Base-by-base conservation (phyloP, 2,329 filamentous ascomycete genomes). In the Diplodia corticola region DNA sequence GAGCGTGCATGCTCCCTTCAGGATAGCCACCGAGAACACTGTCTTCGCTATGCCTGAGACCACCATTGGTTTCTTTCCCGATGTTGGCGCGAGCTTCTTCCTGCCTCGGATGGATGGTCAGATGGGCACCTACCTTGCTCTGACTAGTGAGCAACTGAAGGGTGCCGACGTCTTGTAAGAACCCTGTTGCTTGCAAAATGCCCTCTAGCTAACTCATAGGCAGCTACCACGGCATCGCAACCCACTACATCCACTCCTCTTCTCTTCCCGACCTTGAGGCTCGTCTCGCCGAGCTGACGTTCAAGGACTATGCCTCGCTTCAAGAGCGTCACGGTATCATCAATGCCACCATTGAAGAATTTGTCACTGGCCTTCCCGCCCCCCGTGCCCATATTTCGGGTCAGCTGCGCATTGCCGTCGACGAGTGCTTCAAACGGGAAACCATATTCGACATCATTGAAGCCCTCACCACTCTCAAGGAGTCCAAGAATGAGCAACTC, bases 31-130 rank as follows among this genome's bases (percentile, higher is more conserved):
- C 2, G 95, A 99, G 80, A 90, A 90, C 75, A 99, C 95, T 5
- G 81, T 96, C 55, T 98, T 99, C 74, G 93, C 96, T 71, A 99
- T 99, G 95, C 95, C 95, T 33, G 95, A 99, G 82, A 99, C 95
- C 4, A 96, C 88, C 9, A 99, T 99, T 75, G 95, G 95, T 46
- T 97, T 98, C 84, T 99, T 99, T 84, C 95, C 96, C 6, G 96
- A 99, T 74, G 95, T 99, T 57, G 95, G 95, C 68, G 96, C 90
- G 35, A 96, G 92, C 12, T 99, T 98, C 83, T 98, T 98, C 84
- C 84, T 99, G 64, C 92, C 95, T 17, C 86, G 93, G 69, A 88
- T 99, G 84, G 88, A 96, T 73, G 95, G 95, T 59, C 83, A 88
- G 67, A 80, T 96, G 65, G 95, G 95, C 66, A 97, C 91, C 22